Percentiles rank a stretch among this genome's conserved stretches.
phyloP scores from a whole-genome alignment of 768 basidiomycete species.

The Suillus variegatus region DNA sequence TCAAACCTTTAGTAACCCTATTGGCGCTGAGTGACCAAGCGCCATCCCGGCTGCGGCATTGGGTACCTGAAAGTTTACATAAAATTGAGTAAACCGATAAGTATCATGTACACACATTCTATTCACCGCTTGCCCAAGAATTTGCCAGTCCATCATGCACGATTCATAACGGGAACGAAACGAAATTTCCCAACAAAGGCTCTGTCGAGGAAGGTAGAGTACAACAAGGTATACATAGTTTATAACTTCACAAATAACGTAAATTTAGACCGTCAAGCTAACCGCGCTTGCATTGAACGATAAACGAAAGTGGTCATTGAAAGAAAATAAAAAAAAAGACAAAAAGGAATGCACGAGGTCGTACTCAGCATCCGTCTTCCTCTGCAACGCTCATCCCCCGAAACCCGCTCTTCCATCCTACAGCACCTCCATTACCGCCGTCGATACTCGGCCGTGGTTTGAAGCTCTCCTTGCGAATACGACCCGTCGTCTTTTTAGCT shows the following conservation, averaged over 20 bases:
- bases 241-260: constrained; percentile 2
- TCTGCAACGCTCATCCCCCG: constrained; percentile 43
- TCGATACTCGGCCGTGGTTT: constrained; percentile 79
- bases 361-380: constrained; percentile 44
- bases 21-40: neutral
- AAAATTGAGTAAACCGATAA: too few relatives aligned
- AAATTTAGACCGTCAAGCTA: neutral
- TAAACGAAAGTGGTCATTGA: neutral
- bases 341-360: neutral
- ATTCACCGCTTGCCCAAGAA: too few relatives aligned
- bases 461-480: constrained; percentile 75
- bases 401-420: constrained; percentile 28
- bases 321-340: neutral
- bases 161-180: neutral
- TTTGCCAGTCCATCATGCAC: neutral
- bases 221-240: constrained; percentile 5
- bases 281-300: neutral
- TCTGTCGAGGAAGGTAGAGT: neutral
- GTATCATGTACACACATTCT: too few relatives aligned
- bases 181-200: neutral
- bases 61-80: too few relatives aligned
- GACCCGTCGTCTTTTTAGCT: constrained; percentile 45
- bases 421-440: constrained; percentile 21
- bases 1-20: too few relatives aligned
- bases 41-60: neutral